Percentiles rank a stretch among this genome's conserved stretches.
Evolutionary conservation across 176 grass and related monocot species (phyloP).

Genomic region (Elymus sibiricus): DNA sequence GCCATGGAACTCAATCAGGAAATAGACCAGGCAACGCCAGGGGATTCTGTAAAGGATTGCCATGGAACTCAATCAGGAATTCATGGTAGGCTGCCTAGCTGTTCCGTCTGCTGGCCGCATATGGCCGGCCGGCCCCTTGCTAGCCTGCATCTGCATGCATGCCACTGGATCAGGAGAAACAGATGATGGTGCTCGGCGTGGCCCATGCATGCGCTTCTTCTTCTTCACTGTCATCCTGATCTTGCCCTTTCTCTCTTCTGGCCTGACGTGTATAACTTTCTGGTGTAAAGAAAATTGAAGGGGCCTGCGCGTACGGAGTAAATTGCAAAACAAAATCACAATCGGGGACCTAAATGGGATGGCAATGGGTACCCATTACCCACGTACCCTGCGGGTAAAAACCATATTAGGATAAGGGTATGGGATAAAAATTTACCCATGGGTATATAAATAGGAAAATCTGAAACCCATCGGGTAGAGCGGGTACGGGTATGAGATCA

Average conservation of each 20-base stretch:
- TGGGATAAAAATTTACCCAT: no score
- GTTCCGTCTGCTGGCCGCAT: neutral
- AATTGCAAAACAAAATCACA: no score
- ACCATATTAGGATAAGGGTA: no score
- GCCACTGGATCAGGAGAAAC: neutral
- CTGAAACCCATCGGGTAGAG: no score
- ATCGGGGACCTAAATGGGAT: no score
- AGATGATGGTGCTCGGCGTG: neutral
- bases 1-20: no score
- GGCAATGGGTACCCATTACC: no score
- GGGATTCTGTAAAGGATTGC: neutral
- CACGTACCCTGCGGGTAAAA: no score
- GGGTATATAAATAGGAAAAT: no score
- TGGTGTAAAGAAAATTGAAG: no score
- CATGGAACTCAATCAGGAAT: neutral
- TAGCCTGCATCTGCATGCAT: neutral
- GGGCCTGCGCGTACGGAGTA: neutral
- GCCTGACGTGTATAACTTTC: no score
- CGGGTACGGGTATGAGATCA: no score
- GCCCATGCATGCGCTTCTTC: neutral
- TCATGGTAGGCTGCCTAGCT: neutral
- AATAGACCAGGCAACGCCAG: neutral
- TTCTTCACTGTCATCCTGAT: neutral
- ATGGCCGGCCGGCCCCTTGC: neutral
- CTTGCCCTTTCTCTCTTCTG: neutral